Conservation (phyloP, 345 rosid species). For the Moricandia arvensis region DNA sequence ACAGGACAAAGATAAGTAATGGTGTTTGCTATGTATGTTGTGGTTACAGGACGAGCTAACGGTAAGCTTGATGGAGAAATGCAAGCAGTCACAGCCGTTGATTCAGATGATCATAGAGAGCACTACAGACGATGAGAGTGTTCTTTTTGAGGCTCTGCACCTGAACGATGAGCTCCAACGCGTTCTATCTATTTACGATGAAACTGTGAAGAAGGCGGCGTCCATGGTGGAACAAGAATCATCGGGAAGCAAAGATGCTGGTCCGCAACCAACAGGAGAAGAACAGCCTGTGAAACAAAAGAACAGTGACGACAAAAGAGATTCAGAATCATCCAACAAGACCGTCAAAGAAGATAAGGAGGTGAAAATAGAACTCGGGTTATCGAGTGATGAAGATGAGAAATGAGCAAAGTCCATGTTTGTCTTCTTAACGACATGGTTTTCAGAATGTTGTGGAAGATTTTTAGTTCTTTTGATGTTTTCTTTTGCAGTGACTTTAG, state of each 20-base stretch:
- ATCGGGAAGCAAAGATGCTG: constrained; percentile 31
- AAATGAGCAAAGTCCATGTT: constrained; percentile 17
- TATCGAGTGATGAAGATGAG: constrained; percentile 38
- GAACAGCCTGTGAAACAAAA: constrained; percentile 9
- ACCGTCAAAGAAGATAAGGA: constrained; percentile 17
- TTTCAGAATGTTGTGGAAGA: constrained; percentile 8
- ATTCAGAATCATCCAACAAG: constrained; percentile 19
- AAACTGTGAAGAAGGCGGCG: constrained; percentile 3
- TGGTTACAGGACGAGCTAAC: constrained; percentile 66
- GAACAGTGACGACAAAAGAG: not conserved
- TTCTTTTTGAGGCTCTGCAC: constrained; percentile 78
- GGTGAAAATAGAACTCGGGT: constrained; percentile 35
- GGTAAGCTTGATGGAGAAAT: constrained; percentile 67
- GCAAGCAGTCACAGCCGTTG: constrained; percentile 68
- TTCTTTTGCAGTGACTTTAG: too few species aligned
- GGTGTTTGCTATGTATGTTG: not conserved
- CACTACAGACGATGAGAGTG: constrained; percentile 62
- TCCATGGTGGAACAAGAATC: constrained; percentile 27
- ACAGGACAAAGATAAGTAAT: not conserved
- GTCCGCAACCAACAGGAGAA: constrained; percentile 17
- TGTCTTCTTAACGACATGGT: not conserved
- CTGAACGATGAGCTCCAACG: constrained; percentile 68
- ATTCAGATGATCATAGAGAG: constrained; percentile 72
- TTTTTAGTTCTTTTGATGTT: not conserved
- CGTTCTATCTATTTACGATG: constrained; percentile 41